Base-by-base conservation (phyloP, 2,329 filamentous ascomycete species). In the Phyllachora maydis region DNA sequence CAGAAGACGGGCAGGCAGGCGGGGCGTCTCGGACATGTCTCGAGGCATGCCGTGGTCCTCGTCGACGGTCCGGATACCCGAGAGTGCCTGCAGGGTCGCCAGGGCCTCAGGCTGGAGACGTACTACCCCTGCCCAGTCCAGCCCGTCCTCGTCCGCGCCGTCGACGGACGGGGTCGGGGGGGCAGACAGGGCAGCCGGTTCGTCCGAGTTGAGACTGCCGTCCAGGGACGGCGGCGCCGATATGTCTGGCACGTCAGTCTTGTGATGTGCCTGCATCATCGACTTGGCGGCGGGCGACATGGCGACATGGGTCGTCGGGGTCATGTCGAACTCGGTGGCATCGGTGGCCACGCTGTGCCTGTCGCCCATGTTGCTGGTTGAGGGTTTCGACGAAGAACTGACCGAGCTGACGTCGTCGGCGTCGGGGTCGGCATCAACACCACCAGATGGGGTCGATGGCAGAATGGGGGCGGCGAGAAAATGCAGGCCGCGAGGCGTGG, bases 141-240 rank as follows among this genome's bases (percentile, higher is more conserved):
- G 53, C n/a, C n/a, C n/a, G 22, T 65, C 63, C 17, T 58, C 53
- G 7, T 65, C 57, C 12, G 56, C 51, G 27, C 56, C 52, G 10
- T 58, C 65, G 32, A 78, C 59, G 29, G 85, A 61, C 9, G 83
- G 83, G 1, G 83, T 93, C 8, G 77, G 68, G 4, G 85, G 82
- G 23, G 79, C 79, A 38, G 81, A 91, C 43, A 82, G 62, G 25
- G 62, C 64, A 2, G 81, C 78, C 45, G 90, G 63, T 42, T 91
- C 82, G 40, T 93, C 83, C 3, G 83, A 91, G 6, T 70, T 75
- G 37, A 88, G 52, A 47, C 81, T 92, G 12, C 82, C 83, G 49
- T 92, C 83, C 4, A 92, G 57, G 4, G 85, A 93, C 4, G 85
- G 85, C 4, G 83, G 74, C 5, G 78, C 74, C 26, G 79, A 83